These are phyloP conservation scores for Kwoniella sp. DNA, from an alignment of 768 basidiomycete genomes.

Conservation along the genomic window DNA sequence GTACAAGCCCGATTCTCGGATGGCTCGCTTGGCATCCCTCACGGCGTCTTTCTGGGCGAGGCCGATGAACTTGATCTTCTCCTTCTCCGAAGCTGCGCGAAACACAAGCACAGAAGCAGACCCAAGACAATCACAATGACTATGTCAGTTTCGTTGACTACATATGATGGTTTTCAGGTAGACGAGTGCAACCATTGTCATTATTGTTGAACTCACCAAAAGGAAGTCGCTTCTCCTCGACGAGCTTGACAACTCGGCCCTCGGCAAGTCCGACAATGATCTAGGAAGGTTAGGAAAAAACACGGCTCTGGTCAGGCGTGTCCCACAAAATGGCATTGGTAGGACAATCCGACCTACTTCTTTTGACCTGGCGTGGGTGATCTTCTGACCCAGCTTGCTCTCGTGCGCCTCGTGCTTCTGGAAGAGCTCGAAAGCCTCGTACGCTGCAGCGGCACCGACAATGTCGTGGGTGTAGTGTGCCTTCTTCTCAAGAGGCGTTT, in stretches of 20 bases:
- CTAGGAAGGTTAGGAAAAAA: slow-evolving; percentile 20
- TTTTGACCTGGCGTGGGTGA: slow-evolving; percentile 31
- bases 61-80: slow-evolving; percentile 41
- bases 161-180: not conserved
- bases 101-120: too few relatives aligned
- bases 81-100: slow-evolving; percentile 23
- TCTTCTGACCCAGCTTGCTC: slow-evolving; percentile 29
- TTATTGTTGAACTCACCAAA: slow-evolving; percentile 37
- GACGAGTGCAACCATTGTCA: not conserved
- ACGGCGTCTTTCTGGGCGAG: slow-evolving; percentile 33
- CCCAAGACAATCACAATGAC: too few relatives aligned
- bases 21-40: slow-evolving; percentile 40
- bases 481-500: slow-evolving; percentile 44
- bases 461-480: slow-evolving; percentile 44
- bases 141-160: too few relatives aligned
- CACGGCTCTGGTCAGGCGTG: too few relatives aligned
- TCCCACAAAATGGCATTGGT: too few relatives aligned
- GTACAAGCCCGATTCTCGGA: slow-evolving; percentile 45
- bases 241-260: slow-evolving; percentile 36
- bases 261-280: slow-evolving; percentile 44
- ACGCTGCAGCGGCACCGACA: slow-evolving; percentile 48
- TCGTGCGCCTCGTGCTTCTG: slow-evolving; percentile 39
- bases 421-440: slow-evolving; percentile 45
- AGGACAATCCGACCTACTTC: too few relatives aligned
- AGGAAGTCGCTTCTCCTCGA: slow-evolving; percentile 47